Base-by-base conservation (phyloP, 768 basidiomycete species). In the Coprinopsis marcescibilis region DNA sequence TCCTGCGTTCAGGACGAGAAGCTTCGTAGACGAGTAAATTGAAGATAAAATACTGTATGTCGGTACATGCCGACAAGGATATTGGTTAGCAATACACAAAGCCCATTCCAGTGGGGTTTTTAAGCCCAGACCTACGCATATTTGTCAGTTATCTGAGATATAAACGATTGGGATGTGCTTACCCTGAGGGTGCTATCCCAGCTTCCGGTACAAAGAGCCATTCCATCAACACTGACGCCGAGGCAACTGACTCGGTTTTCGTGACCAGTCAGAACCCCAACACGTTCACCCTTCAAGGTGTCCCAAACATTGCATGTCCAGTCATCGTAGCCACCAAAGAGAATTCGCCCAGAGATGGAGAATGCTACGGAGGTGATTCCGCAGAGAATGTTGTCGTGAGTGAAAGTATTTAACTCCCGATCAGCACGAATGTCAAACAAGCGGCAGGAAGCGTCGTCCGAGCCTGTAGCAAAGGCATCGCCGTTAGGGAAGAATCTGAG, bases 231-330 rank as follows among this genome's bases (percentile, higher is more conserved):
- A 54, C 86, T 90, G 54, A 98, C 96, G 45, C 95, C 95, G 55
- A 99, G 68, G 72, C 96, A 98, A 60, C 86, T 89, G 55, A 99
- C 93, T 53, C 95, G 75, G 73, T 99, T 99, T 75, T 99, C 95
- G 60, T 99, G 95, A 14, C 96, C 95, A 29, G 93, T 91, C 51
- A 99, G 69, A 43, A 99, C 96, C 48, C 95, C 95, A 32, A 99
- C 93, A 46, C 95, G 88, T 65, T 98, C 95, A 46, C 96, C 96
- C 67, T 95, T 96, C 60, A 99, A 75, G 23, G 94, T 97, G 64
- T 99, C 95, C 95, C 95, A 99, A 43, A 98, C 95, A 62, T 99
- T 99, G 74, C 92, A 94, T 55, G 96, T 98, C 89, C 96, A 98
- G 63, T 99, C 95, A 66, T 99, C 95, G 63, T 99, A 99, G 33